Evolutionary conservation across 306 rosid genomes (phyloP).

Genomic region (Abrus pulchellus): DNA sequence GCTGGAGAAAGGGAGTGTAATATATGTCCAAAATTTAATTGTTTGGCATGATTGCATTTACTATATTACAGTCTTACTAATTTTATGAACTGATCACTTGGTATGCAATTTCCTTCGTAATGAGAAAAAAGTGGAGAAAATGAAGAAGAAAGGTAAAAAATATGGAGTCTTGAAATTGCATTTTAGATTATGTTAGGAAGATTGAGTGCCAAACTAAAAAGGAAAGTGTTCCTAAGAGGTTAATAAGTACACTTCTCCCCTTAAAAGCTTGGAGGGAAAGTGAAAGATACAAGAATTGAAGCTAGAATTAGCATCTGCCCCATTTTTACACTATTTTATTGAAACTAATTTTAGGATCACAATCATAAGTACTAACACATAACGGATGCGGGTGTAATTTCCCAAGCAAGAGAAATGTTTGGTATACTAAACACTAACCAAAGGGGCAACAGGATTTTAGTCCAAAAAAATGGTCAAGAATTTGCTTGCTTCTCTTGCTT

Average conservation of each 20-base stretch:
- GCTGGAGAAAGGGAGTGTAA: background rate
- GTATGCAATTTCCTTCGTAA: constrained; percentile 13
- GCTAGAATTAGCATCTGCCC: background rate
- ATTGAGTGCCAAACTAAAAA: background rate
- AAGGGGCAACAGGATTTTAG: no score
- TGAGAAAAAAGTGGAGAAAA: background rate
- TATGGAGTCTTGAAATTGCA: background rate
- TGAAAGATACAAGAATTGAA: constrained; percentile 11
- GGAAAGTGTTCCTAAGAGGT: background rate
- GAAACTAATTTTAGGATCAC: background rate
- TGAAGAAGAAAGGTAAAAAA: background rate
- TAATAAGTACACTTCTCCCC: background rate
- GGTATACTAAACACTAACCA: background rate
- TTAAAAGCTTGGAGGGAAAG: constrained; percentile 4
- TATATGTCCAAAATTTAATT: constrained; percentile 12
- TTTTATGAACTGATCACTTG: constrained; percentile 22
- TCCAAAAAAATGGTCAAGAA: no score
- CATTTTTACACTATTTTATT: background rate
- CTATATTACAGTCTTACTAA: constrained; percentile 2
- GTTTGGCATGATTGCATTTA: constrained; percentile 7
- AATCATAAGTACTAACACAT: background rate
- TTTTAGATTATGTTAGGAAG: constrained; percentile 16
- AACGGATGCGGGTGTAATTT: background rate
- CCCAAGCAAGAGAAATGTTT: background rate
- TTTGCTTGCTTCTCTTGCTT: no score